Evolutionary conservation across 2,329 filamentous ascomycete genomes (phyloP), one percentile per base, ranked within the genome.

Genomic region (Trichophaea hybrida): DNA sequence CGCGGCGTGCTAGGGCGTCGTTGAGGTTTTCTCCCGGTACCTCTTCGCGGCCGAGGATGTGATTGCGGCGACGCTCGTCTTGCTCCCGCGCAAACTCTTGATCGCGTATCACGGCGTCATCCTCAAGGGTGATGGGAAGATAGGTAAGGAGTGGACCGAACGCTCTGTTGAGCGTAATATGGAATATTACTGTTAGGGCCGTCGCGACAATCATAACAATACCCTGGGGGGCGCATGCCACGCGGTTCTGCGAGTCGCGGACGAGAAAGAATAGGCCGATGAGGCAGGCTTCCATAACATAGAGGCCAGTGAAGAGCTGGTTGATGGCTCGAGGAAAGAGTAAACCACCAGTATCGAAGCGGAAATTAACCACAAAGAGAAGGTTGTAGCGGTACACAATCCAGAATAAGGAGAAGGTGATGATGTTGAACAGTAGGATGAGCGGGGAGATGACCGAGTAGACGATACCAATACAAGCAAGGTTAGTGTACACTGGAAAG

Each of bases 311-410:
- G 69, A 98, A 97, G 0, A 93, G 86, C 70, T 96, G 91, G 69
- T 96, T 96, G 73, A 97, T 86, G 0, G 93, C 93, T 38, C 84
- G 81, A 0, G 93, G 93, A 68, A 95, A 98, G 55, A 97, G 75
- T 1, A 97, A 78, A 48, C 93, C 93, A 44, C 93, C 93, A 0
- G 91, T 98, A 72, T 98, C 93, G 61, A 85, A 82, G 65, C 84
- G 81, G 71, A 94, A 94, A 56, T 89, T 86, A 32, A 83, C 94
- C 61, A 98, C 90, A 69, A 96, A 98, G 17, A 98, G 79, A 75
- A 94, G 94, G 66, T 91, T 91, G 73, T 97, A 97, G n/a, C 91
- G 82, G 71, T 97, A 89, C 0, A 93, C 91, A 49, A 96, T 77
- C 90, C 90, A 98, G 65, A 97, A 84, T 0, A 98, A 76, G 51